Conservation (phyloP, 768 basidiomycete genomes). For the Naganishia kalamii region DNA sequence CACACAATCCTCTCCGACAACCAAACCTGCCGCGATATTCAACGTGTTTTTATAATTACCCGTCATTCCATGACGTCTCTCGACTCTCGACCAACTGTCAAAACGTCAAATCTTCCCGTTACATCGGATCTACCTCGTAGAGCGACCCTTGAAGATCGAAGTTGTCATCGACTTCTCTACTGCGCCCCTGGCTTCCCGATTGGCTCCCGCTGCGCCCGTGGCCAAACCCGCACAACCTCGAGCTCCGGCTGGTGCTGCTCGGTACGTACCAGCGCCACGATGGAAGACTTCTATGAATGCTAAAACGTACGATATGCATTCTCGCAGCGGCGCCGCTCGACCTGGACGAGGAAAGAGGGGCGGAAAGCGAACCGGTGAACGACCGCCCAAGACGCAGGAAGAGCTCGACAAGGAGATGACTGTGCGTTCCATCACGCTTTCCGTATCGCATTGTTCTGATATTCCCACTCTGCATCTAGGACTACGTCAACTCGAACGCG, state of each 20-base stretch:
- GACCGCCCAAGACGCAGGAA: conserved; percentile 72
- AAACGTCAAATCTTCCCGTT: background rate
- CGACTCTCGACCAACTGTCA: background rate
- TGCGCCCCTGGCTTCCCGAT: conserved; percentile 71
- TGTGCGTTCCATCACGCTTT: conserved; percentile 52
- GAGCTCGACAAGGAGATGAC: conserved; percentile 98
- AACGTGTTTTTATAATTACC: background rate
- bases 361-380: conserved; percentile 55
- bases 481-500: conserved; percentile 13
- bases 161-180: conserved; percentile 79
- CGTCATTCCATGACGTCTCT: background rate
- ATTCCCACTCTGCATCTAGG: background rate
- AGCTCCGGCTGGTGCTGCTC: conserved; percentile 23
- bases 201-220: conserved; percentile 59
- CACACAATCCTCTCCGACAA: background rate
- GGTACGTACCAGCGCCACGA: background rate
- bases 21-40: background rate
- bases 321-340: conserved; percentile 31
- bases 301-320: background rate
- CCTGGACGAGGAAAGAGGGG: conserved; percentile 29
- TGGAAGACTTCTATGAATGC: no score
- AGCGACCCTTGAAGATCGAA: conserved; percentile 98
- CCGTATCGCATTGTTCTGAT: background rate
- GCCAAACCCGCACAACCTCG: conserved; percentile 34
- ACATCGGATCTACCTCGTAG: no score